Conservation (phyloP, 2,329 filamentous ascomycete genomes). For the Colletotrichum sp. region DNA sequence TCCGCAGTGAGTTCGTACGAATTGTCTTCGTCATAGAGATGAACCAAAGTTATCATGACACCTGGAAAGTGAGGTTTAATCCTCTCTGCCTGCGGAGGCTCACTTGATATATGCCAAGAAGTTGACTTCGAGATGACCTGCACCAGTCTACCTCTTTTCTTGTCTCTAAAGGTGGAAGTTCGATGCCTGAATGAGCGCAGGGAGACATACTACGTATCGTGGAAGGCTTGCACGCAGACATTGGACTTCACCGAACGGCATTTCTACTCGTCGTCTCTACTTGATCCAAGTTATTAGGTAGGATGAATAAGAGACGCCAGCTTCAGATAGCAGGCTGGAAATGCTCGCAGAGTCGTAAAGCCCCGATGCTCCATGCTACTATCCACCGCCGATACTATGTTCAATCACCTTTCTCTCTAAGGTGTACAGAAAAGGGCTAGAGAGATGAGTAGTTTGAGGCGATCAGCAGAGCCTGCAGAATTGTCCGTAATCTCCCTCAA, state of each 20-base stretch:
- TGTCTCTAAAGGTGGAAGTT: background rate
- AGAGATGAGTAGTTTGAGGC: background rate
- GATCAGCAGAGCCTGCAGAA: background rate
- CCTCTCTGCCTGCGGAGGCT: too few species aligned
- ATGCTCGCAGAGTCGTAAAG: background rate
- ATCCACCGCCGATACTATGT: background rate
- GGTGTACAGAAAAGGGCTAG: background rate
- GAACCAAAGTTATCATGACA: background rate
- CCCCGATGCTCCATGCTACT: background rate
- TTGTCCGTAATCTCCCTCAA: background rate
- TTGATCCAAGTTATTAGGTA: background rate
- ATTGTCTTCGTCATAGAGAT: background rate
- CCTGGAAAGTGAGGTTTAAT: too few species aligned
- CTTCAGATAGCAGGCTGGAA: background rate
- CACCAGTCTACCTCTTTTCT: background rate
- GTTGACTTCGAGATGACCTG: too few species aligned
- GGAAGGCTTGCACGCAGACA: background rate
- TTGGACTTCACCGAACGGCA: background rate
- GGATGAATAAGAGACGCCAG: background rate
- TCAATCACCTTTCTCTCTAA: background rate
- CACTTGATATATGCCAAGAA: too few species aligned
- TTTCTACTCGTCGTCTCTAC: background rate
- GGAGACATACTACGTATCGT: background rate
- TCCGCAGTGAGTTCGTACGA: background rate
- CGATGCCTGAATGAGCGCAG: background rate